Evolutionary conservation across 2,329 filamentous ascomycete species (phyloP), one percentile per base, ranked within the genome.

Genomic region (Scedosporium aurantiacum): DNA sequence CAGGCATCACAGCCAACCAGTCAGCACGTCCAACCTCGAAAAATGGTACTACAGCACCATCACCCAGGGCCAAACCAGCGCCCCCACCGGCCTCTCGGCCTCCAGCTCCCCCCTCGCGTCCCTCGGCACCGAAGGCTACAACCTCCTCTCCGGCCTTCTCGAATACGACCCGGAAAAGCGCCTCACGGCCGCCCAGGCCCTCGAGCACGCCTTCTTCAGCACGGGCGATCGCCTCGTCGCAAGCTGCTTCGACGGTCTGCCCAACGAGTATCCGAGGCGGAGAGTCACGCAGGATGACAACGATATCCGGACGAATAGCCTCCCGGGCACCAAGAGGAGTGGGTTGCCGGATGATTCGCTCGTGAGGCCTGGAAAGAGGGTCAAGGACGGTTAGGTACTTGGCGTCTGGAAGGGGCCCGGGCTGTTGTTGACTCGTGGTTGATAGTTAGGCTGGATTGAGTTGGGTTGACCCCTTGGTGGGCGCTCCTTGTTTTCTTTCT

Each of bases 221-320:
- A 86, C 85, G 68, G 86, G 86, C 2, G 86, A 89, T 23, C 84
- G 85, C 63, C 83, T 94, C 18, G 88, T 82, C 47, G 81, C 85
- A 45, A 94, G 96, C 70, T 97, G 91, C 70, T 99, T 99, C 67
- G 91, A 96, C 69, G 91, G 92, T 0, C 81, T 91, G 60, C 90
- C 91, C 73, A 85, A 85, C 64, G 90, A 94, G 69, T 99, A 99
- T 72, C 94, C 94, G 0, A 86, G 91, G 69, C 82, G 94, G 6
- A 84, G 93, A 57, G 92, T 99, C 47, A 96, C 89, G 67, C 88
- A 95, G 68, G 94, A 99, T 69, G 91, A 97, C 71, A 96, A 96
- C 68, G 94, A 97, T 73, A 97, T 97, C 62, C 81, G 90, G n/a
- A 92, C 90, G 0, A 87, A 87, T 52, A 96, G 91, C 72, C 74